A percentile compares a stretch with the other conserved stretches of the same genome.
These are phyloP conservation scores for Hypoxylon cercidicola DNA, from an alignment of 495 filamentous ascomycete genomes.

Conservation along the genomic window DNA sequence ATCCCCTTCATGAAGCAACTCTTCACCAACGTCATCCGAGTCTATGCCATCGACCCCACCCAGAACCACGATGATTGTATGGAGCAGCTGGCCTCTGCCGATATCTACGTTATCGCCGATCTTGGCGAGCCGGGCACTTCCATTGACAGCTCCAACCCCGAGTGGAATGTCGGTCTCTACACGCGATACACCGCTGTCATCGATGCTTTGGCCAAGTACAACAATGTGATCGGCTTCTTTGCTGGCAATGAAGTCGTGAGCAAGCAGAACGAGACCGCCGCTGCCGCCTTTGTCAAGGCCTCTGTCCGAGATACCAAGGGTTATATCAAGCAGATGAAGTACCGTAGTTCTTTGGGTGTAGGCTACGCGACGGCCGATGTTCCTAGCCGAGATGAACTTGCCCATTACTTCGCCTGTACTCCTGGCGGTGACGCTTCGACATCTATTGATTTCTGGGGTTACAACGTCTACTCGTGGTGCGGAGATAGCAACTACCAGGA, in stretches of 20 bases:
- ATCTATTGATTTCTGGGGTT: constrained; percentile 94
- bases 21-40: constrained; percentile 89
- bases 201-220: constrained; percentile 79
- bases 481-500: constrained; percentile 74
- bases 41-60: constrained; percentile 88
- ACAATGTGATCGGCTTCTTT: constrained; percentile 94
- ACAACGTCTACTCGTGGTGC: constrained; percentile 99
- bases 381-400: constrained; percentile 77
- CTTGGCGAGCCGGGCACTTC: constrained; percentile 80
- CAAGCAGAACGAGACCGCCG: constrained; percentile 77
- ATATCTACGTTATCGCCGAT: constrained; percentile 95
- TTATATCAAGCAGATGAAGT: constrained; percentile 80
- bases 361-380: constrained; percentile 92
- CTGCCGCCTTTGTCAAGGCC: constrained; percentile 94
- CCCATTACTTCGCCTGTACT: constrained; percentile 93
- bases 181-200: constrained; percentile 83
- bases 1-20: constrained; percentile 80
- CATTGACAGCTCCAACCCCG: constrained; percentile 81
- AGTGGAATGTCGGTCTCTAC: constrained; percentile 80
- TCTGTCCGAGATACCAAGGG: constrained; percentile 94
- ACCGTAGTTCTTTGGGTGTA: constrained; percentile 71
- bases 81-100: constrained; percentile 80
- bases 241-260: constrained; percentile 97
- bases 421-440: constrained; percentile 58
- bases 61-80: constrained; percentile 84